Percentiles rank a stretch among this genome's conserved stretches.
Evolutionary conservation across 1,139 yeast species (phyloP).

Genomic region (Diutina mesorugosa): DNA sequence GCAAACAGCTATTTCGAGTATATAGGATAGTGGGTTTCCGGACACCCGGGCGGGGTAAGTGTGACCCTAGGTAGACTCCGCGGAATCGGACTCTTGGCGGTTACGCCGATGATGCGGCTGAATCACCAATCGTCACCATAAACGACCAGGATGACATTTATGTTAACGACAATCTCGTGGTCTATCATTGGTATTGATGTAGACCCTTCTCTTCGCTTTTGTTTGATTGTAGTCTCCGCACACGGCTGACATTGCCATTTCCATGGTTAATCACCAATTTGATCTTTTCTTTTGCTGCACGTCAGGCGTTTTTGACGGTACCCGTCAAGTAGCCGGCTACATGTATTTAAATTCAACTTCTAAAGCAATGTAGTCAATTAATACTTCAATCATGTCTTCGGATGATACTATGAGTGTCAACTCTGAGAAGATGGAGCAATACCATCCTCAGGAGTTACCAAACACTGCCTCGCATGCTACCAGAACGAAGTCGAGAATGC

Average conservation of each 20-base stretch:
- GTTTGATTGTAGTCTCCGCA: background rate
- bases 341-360: background rate
- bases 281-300: background rate
- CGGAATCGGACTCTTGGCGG: background rate
- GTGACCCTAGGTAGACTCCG: background rate
- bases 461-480: background rate
- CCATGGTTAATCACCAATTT: background rate
- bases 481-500: background rate
- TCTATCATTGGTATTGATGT: background rate
- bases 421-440: slow-evolving; percentile 1
- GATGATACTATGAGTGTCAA: background rate
- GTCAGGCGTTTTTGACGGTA: background rate
- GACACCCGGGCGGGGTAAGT: background rate
- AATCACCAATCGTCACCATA: background rate
- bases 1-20: background rate
- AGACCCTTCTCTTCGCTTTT: background rate
- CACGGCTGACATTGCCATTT: background rate
- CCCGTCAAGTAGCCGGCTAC: background rate
- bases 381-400: background rate
- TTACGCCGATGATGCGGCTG: background rate
- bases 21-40: background rate
- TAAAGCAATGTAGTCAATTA: background rate
- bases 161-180: background rate
- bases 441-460: background rate
- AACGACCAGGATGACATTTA: background rate